phyloP scores from a whole-genome alignment of 257 asterid genomes.

The Rhazya stricta region DNA sequence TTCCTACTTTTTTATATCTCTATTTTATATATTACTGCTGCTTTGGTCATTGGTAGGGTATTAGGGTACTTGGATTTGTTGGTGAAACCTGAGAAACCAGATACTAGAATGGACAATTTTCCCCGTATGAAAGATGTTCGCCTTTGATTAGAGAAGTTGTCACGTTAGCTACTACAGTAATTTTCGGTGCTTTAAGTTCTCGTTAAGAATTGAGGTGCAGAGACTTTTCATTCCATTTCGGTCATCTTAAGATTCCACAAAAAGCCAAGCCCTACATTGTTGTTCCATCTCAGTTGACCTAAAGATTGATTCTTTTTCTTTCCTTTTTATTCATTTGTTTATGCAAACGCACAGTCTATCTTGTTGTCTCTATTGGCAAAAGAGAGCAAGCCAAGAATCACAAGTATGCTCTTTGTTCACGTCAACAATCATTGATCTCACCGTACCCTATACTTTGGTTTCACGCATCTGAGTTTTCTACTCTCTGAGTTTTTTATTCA shows the following conservation, averaged over 20 bases:
- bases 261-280: not conserved
- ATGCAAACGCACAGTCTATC: slow-evolving; percentile 6
- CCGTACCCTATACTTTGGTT: slow-evolving; percentile 27
- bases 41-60: slow-evolving; percentile 34
- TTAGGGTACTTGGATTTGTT: slow-evolving; percentile 33
- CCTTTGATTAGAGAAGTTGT: not conserved
- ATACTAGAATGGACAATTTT: not conserved
- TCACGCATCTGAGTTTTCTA: slow-evolving; percentile 10
- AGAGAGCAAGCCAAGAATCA: slow-evolving; percentile 24
- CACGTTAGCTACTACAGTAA: not conserved
- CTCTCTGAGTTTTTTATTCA: not conserved
- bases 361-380: slow-evolving; percentile 41
- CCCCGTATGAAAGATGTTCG: not conserved
- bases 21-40: slow-evolving; percentile 13
- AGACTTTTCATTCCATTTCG: not conserved
- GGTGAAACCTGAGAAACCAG: slow-evolving; percentile 25
- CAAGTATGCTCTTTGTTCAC: slow-evolving; percentile 37
- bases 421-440: slow-evolving; percentile 46
- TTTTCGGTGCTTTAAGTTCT: not conserved
- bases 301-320: slow-evolving; percentile 12
- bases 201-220: slow-evolving; percentile 5
- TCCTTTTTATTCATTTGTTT: not conserved
- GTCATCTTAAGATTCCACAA: slow-evolving; percentile 5
- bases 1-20: slow-evolving; percentile 10
- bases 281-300: slow-evolving; percentile 29